phyloP scores from a whole-genome alignment of 805 yeast species.

The Candida khao-thaluensis region DNA sequence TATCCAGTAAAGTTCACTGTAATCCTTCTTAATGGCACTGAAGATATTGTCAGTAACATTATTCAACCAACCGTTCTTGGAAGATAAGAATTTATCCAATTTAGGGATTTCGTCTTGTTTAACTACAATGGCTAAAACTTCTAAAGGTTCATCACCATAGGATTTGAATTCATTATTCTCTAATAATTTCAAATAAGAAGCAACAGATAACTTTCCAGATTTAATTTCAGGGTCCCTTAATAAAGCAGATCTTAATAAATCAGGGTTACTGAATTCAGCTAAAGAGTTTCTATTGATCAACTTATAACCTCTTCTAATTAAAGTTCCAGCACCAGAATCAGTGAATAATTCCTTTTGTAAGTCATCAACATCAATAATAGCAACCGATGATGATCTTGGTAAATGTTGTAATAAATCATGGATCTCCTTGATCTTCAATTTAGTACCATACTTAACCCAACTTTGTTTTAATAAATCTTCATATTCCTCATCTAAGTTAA shows the following conservation, averaged over 20 bases:
- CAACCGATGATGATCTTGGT: constrained; percentile 97
- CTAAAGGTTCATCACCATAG: constrained; percentile 94
- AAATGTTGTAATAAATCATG: constrained; percentile 89
- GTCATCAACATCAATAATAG: constrained; percentile 92
- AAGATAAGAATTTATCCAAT: constrained; percentile 81
- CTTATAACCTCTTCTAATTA: constrained; percentile 96
- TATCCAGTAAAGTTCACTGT: constrained; percentile 76
- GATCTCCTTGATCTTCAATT: constrained; percentile 93
- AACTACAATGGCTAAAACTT: constrained; percentile 84
- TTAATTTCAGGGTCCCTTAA: constrained; percentile 73
- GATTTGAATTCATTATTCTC: constrained; percentile 65
- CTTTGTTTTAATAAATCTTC: constrained; percentile 86
- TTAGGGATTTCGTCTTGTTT: constrained; percentile 47
- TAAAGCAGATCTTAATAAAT: constrained; percentile 71
- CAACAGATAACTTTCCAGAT: constrained; percentile 70
- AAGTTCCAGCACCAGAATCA: constrained; percentile 98
- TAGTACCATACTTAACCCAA: constrained; percentile 99
- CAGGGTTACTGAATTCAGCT: constrained; percentile 70
- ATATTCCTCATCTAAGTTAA: constrained; percentile 95
- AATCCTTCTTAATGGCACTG: constrained; percentile 74
- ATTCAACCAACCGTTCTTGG: constrained; percentile 94
- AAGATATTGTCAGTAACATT: constrained; percentile 95
- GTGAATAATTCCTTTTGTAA: constrained; percentile 96
- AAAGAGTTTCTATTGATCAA: constrained; percentile 69
- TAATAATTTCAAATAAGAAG: constrained; percentile 74